These are phyloP conservation scores for Suillus decipiens DNA, from an alignment of 768 basidiomycete species.

Conservation along the genomic window DNA sequence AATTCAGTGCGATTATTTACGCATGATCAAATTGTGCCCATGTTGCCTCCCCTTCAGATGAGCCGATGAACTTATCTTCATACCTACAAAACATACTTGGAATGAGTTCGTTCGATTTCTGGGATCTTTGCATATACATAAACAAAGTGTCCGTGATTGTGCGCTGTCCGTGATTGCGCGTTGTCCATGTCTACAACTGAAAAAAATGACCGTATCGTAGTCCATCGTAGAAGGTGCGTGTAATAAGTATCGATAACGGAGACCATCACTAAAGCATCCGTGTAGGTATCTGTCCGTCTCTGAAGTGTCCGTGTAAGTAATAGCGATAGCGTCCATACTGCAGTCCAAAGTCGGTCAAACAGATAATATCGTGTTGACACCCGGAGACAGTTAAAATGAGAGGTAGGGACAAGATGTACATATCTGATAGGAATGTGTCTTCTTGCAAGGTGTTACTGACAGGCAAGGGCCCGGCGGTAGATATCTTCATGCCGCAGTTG, in stretches of 20 bases:
- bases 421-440: background rate
- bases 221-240: background rate
- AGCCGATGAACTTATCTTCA: background rate
- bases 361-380: background rate
- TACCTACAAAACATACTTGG: background rate
- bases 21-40: background rate
- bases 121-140: background rate
- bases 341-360: background rate
- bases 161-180: background rate
- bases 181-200: background rate
- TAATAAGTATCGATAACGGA: background rate
- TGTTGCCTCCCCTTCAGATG: background rate
- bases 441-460: background rate
- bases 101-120: background rate
- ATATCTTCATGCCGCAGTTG: background rate
- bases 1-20: background rate
- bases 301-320: background rate
- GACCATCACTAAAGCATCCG: background rate
- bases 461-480: background rate
- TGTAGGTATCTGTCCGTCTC: background rate
- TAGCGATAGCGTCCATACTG: background rate
- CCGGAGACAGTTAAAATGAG: background rate
- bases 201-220: background rate
- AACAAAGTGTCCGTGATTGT: background rate
- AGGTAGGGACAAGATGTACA: background rate